Conservation (phyloP, 208 protist species). For the Leishmania gerbilli region DNA sequence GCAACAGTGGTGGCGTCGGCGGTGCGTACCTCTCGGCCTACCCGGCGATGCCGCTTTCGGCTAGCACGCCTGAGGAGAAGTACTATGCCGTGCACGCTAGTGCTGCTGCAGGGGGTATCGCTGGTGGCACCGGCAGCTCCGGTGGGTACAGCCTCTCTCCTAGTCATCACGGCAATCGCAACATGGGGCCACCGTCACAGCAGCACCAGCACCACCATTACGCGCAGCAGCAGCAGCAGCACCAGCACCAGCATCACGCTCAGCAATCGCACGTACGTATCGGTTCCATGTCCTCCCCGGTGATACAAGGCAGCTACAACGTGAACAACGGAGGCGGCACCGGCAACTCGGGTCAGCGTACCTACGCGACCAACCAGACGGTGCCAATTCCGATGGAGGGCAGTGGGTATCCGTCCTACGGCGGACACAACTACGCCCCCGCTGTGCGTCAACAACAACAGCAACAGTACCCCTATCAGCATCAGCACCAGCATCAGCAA, state of each 20-base stretch:
- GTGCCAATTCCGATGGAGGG: constrained; percentile 3
- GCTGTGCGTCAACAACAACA: constrained; percentile 13
- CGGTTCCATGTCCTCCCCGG: background rate
- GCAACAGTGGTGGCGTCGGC: background rate
- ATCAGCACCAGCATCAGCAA: background rate
- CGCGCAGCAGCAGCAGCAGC: constrained; percentile 14
- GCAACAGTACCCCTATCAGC: constrained; percentile 16
- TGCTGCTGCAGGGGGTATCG: background rate
- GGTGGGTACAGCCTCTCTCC: background rate
- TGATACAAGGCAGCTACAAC: background rate
- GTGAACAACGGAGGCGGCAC: background rate
- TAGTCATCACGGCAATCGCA: constrained; percentile 7
- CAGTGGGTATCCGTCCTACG: background rate
- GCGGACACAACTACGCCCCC: background rate
- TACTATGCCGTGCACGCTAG: constrained; percentile 18
- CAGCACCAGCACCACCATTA: constrained; percentile 5
- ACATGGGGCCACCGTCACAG: constrained; percentile 1
- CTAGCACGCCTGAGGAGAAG: constrained; percentile 10
- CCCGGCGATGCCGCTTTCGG: background rate
- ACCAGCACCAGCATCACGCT: constrained; percentile 1
- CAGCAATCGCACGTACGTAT: constrained; percentile 16
- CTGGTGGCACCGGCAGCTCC: constrained; percentile 1
- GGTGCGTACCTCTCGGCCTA: constrained; percentile 7
- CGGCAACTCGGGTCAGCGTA: background rate
- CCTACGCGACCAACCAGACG: constrained; percentile 3